Base-by-base conservation (phyloP, 1,284 basidiomycete genomes). In the Cryptococcus maquisensis region DNA sequence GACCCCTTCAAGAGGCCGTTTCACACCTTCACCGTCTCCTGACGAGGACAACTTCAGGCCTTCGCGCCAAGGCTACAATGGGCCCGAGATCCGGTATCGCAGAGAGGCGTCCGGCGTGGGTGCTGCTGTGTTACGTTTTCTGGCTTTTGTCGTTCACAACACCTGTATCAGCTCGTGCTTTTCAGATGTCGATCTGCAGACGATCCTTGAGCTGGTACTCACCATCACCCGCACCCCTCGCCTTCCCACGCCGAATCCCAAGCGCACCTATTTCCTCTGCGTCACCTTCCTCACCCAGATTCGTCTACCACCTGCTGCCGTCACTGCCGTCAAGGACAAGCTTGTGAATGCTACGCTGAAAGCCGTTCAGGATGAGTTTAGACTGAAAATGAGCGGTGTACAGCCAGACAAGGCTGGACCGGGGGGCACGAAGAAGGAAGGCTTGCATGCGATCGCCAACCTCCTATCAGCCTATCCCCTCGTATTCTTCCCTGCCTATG, bases 251-350 rank as follows among this genome's bases (percentile, higher is more conserved):
- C 72, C 74, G 2, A 73, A 67, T 39, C 69, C 74, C 2, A 77
- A 76, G 57, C 65, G 71, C n/a, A 73, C 75, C 2, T 75, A 75
- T 54, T 65, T 63, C n/a, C 62, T 70, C 13, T 64, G 74, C 8
- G 66, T 77, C 54, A 51, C 68, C 35, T 56, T 73, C 2, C 54
- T 78, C 21, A 60, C 69, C 1, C 63, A 69, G 18, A 57, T 76
- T 43, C 60, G 59, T 2, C 57, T 77, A 3, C 71, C 74, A 0
- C 43, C 57, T 3, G 46, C 59, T 2, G 62, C 56, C 50, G 56
- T 75, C 7, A 45, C 51, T 7, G 70, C 68, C 0, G 46, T 69
- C 49, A 64, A 69, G 50, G 65, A 68, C 20, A 72, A 72, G 58
- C 62, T 78, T 20, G 59, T 66, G 20, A 46, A 60, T 13, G 69